Evolutionary conservation across 2,329 filamentous ascomycete genomes (phyloP), one percentile per base, ranked within the genome.

Genomic region (Alternaria postmessia): DNA sequence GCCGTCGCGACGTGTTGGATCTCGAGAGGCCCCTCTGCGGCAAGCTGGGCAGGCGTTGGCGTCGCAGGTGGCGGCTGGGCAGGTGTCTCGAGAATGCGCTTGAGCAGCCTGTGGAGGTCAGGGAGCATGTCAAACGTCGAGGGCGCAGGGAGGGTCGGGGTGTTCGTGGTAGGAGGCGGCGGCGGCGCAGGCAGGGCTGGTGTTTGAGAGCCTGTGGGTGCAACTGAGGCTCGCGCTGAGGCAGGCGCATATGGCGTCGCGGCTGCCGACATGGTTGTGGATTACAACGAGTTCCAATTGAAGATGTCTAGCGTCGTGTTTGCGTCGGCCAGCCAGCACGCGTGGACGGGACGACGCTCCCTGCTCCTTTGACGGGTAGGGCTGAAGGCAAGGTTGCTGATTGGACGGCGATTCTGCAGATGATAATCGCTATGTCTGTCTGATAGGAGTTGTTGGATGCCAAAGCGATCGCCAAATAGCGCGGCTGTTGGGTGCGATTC

Each of bases 121-220:
- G 93, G 92, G 54, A 96, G 86, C 68, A 93, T 88, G 82, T 97
- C 94, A 81, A 97, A 92, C 51, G 88, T 88, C 78, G 94, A 90
- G 28, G 94, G 91, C 51, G 91, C 87, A 63, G 95, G 90, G 57
- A 90, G 88, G 3, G 86, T 81, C 32, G 89, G 85, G 59, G 85
- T 57, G 60, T 85, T 59, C 51, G 69, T 44, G 46, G 64, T 60
- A 38, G 70, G 62, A 44, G 64, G 58, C 51, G 69, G 63, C 51
- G 28, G 63, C 51, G 69, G 63, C 28, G 28, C 28, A 30, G 28
- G 28, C 41, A 70, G 64, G 5, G 73, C 70, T 20, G 72, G 72
- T 5, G 75, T 75, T 4, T 68, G 70, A 51, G 69, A 59, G 49
- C 69, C 69, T 16, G 75, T 81, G 16, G 75, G 70, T 14, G 72